Evolutionary conservation across 306 rosid genomes (phyloP), one percentile per base, ranked within the genome.

Genomic region (Canavalia gladiata): DNA sequence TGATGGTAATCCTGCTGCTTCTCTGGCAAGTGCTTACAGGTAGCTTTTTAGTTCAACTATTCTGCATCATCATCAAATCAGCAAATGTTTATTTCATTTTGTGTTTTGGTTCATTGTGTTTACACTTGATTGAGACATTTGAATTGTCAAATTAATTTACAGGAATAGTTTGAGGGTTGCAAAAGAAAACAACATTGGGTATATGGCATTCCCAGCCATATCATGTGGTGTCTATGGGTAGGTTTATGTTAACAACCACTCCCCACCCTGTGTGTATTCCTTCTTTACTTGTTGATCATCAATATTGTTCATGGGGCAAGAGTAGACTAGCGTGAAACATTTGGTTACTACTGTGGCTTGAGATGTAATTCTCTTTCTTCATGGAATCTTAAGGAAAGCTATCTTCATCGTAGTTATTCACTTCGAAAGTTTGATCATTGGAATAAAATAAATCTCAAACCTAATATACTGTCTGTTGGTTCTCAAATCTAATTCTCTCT

Each of bases 161-260:
- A 94, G 98, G 86, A 94, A 90, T 52, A 85, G 90, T 87, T 84
- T 94, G 89, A 86, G 79, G 82, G 84, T 94, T 78, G 97, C 98
- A 49, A 89, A 86, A 80, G 92, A 85, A 75, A 89, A 87, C 85
- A 85, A 68, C 86, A 85, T 94, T 84, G 90, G 81, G 72, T 89
- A 92, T 72, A 47, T 94, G 52, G 97, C 98, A 9, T 92, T 94
- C 86, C 87, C 97, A 54, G 98, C 98, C 56, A 90, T 94, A 90
- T 94, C 98, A 41, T 94, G 98, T 62, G 98, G 98, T 72, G 83
- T 83, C 47, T 91, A 46, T 81, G 91, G 94, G 98, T 94, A 83
- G 74, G 97, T 87, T 81, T 57, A n/a, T 39, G 30, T 41, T 51
- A 13, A 63, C 5, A 30, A 75, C 13, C 11, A 1, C 28, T 35